Percentiles rank a stretch among this genome's conserved stretches.
Conservation (phyloP, 208 protist species). For the Crithidia thermophila region DNA sequence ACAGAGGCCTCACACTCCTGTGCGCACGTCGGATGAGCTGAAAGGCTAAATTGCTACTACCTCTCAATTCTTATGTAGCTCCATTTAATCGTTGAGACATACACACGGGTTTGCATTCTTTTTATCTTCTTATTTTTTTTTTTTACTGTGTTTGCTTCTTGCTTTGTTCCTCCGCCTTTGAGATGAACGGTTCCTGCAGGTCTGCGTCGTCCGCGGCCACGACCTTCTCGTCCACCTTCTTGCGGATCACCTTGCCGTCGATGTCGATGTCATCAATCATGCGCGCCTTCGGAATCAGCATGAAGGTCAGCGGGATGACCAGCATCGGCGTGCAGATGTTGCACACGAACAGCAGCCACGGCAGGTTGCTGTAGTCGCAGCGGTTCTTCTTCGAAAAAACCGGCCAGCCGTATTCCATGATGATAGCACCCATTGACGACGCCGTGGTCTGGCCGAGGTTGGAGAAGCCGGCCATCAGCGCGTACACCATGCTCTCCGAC, state of each 20-base stretch:
- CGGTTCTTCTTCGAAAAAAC: slow-evolving; percentile 39
- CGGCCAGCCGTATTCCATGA: slow-evolving; percentile 66
- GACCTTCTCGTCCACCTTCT: slow-evolving; percentile 19
- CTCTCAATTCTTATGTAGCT: too few species aligned
- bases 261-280: slow-evolving; percentile 39
- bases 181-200: neutral
- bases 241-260: slow-evolving; percentile 35
- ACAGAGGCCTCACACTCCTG: too few species aligned
- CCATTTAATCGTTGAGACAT: too few species aligned
- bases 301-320: slow-evolving; percentile 12
- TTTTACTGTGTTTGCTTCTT: too few species aligned
- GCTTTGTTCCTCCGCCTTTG: neutral
- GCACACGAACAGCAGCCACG: slow-evolving; percentile 12
- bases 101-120: too few species aligned
- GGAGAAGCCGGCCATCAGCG: slow-evolving; percentile 82
- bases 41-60: too few species aligned
- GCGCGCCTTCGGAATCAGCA: slow-evolving; percentile 10
- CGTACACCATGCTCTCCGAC: slow-evolving; percentile 80
- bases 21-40: too few species aligned
- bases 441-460: slow-evolving; percentile 73
- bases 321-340: slow-evolving; percentile 11
- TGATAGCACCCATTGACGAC: slow-evolving; percentile 42
- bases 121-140: too few species aligned
- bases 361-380: slow-evolving; percentile 70
- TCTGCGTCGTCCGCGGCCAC: neutral